Base-by-base conservation (phyloP, 2,329 filamentous ascomycete genomes). In the Coniella lustricola region DNA sequence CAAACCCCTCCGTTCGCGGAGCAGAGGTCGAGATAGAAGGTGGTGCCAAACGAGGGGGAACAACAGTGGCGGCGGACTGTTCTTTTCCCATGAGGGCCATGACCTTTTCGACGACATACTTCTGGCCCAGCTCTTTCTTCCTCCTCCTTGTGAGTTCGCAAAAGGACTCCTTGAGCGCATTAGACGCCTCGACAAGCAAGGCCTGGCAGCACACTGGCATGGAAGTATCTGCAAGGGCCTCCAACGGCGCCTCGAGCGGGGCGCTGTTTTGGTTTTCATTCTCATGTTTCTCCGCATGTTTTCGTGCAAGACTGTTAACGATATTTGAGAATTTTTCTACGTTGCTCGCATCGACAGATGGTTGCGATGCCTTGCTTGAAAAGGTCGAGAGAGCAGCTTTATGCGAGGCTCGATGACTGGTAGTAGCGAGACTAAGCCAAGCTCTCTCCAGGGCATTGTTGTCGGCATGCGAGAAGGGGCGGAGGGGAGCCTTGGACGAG, bases 401-500 rank as follows among this genome's bases (percentile, higher is more conserved):
- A 54, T 83, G 78, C 29, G 73, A 69, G 54, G 67, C 61, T 52
- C 69, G 61, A 64, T 76, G 69, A 53, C 71, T 62, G 50, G 72
- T 64, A 29, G 73, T 71, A 18, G 70, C 66, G 14, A 93, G 71
- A 14, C 72, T 68, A 37, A 83, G 67, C 87, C 90, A 95, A 32
- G 87, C 81, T 54, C 81, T 79, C 62, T 95, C 88, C 12, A 95
- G 72, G 2, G 84, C 81, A 56, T 83, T 80, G 56, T 91, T 94
- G 67, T 95, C 90, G 50, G 80, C 82, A 4, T 74, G 74, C 0
- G 86, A 85, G 64, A 95, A 95, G 0, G 90, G 88, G 37, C 87
- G 81, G 8, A 89, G 79, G 40, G 81, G 77, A 32, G 77, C 74
- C 57, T 77, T 82, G 31, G 73, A 66, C 48, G 74, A 64, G 48